Evolutionary conservation across 140 eudicot species (phyloP), one percentile per base, ranked within the genome.

Genomic region (Cichorium intybus): DNA sequence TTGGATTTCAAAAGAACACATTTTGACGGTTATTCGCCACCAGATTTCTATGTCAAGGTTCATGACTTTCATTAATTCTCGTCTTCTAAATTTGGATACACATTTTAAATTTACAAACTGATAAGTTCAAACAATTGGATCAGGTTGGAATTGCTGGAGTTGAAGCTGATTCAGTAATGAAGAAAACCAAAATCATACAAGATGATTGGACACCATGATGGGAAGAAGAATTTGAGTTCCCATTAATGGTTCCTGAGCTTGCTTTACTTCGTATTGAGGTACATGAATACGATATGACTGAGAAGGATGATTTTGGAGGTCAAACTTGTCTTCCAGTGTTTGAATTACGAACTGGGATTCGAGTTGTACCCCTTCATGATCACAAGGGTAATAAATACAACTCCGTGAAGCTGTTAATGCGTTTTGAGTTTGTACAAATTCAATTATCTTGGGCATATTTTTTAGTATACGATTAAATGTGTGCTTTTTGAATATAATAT

Each of bases 81-180:
- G 17, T 9, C 43, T 57, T 27, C 20, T 29, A 49, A 66, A 14
- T 20, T 53, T 8, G 45, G 63, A 3, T 17, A 16, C 11, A 10
- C 48, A 21, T 22, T 18, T 51, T 64, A 49, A 28, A 58, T 63
- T 22, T 2, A 6, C 37, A 3, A 6, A 12, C 24, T 18, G 20
- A 43, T 24, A 29, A n/a, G 28, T 7, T 71, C n/a, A 23, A 31
- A 18, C 66, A 21, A 27, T 22, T 29, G 28, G 24, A 64, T 70
- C 66, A 90, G 95, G 35, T 90, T 60, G 93, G 91, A 64, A 84
- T 90, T 12, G 88, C 87, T 46, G 97, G 97, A 77, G 97, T 82
- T 14, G 68, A 79, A 74, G 83, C 75, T 48, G 97, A 90, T 74
- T 56, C 83, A 48, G 33, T 47, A 21, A 85, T 77, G 84, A 76